Evolutionary conservation across 495 filamentous ascomycete species (phyloP).

Genomic region (Tuber borchii): DNA sequence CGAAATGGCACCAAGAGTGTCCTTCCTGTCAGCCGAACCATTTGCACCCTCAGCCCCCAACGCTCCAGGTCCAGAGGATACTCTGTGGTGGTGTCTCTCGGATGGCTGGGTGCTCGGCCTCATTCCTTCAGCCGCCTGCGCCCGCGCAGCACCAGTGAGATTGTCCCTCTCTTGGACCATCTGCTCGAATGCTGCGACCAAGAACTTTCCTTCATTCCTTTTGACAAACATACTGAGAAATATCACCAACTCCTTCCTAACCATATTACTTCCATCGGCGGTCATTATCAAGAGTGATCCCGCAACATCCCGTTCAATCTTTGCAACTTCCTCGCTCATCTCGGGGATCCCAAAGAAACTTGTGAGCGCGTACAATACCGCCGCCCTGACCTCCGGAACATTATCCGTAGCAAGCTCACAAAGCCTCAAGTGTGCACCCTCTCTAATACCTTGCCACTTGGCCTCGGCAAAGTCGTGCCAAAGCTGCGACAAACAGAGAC

Average conservation of each 20-base stretch:
- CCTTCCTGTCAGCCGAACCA: constrained; percentile 25
- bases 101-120: constrained; percentile 12
- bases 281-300: constrained; percentile 78
- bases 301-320: constrained; percentile 82
- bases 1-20: constrained; percentile 52
- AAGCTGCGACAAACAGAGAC: constrained; percentile 89
- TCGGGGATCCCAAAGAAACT: constrained; percentile 91
- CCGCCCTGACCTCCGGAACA: constrained; percentile 89
- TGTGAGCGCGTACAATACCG: constrained; percentile 86
- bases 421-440: constrained; percentile 68
- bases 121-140: constrained; percentile 7
- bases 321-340: constrained; percentile 79
- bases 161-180: constrained; percentile 75
- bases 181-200: constrained; percentile 88
- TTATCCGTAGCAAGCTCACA: constrained; percentile 76
- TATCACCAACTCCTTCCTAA: constrained; percentile 83
- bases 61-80: constrained; percentile 29
- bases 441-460: constrained; percentile 86
- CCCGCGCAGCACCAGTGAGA: constrained; percentile 21
- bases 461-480: constrained; percentile 87
- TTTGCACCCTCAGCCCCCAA: constrained; percentile 27
- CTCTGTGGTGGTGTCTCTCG: constrained; percentile 31
- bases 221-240: constrained; percentile 89
- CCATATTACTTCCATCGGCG: constrained; percentile 83
- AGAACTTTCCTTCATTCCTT: constrained; percentile 84